Conservation (phyloP, 164 flowering plant genomes). For the Liquidambar formosana region DNA sequence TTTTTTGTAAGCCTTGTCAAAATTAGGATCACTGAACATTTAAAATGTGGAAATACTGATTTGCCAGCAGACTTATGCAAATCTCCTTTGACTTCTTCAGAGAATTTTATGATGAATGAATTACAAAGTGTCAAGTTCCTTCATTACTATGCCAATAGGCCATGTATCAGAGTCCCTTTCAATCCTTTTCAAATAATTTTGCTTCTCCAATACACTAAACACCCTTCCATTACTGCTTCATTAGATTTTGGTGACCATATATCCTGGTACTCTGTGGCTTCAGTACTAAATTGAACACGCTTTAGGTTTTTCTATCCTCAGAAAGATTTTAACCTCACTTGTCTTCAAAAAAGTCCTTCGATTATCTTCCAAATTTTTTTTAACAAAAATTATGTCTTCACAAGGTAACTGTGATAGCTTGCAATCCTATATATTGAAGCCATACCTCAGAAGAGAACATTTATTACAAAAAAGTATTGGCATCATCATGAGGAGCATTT, state of each 20-base stretch:
- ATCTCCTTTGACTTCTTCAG: background rate
- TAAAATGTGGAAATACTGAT: background rate
- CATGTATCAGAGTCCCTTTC: too few species aligned
- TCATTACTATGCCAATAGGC: background rate
- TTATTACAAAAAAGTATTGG: background rate
- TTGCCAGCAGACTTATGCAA: background rate
- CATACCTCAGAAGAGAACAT: background rate
- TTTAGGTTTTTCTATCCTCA: background rate
- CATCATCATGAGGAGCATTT: too few species aligned
- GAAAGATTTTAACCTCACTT: background rate
- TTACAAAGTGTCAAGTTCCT: background rate
- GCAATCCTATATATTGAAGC: background rate
- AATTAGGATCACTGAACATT: background rate
- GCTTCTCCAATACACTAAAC: background rate
- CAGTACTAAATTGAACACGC: too few species aligned
- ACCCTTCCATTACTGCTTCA: background rate
- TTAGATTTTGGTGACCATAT: background rate
- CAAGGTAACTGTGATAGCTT: too few species aligned
- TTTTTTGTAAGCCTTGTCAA: background rate
- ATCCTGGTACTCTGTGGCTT: background rate
- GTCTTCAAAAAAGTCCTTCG: background rate
- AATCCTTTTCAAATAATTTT: background rate
- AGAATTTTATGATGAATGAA: background rate
- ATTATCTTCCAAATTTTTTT: background rate
- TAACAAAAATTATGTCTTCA: background rate